phyloP scores from a whole-genome alignment of 352 stramenopile genomes.

The Peronospora tabacina region DNA sequence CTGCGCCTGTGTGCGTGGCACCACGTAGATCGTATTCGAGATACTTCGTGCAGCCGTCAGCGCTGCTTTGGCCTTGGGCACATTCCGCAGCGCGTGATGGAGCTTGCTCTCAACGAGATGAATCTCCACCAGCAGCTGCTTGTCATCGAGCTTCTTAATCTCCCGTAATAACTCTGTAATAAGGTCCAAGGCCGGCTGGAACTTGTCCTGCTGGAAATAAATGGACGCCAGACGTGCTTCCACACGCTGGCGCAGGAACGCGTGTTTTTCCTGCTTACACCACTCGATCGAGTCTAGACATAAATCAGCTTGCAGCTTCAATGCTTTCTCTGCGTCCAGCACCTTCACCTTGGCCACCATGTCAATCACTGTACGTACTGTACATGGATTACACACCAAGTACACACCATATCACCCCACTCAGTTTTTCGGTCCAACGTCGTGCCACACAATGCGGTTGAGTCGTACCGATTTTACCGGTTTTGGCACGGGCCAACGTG shows the following conservation, averaged over 20 bases:
- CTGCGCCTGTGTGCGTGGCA: constrained; percentile 90
- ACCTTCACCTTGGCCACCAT: constrained; percentile 91
- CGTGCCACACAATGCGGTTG: background rate
- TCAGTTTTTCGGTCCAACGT: background rate
- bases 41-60: constrained; percentile 95
- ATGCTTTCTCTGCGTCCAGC: constrained; percentile 83
- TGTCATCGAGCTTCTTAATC: constrained; percentile 99
- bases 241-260: constrained; percentile 97
- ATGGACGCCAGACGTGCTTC: constrained; percentile 92
- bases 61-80: constrained; percentile 94
- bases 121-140: constrained; percentile 98
- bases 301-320: constrained; percentile 92
- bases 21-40: constrained; percentile 97
- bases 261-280: constrained; percentile 91
- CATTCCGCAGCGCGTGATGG: constrained; percentile 95
- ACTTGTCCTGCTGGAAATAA: constrained; percentile 88
- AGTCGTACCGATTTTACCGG: constrained; percentile 91
- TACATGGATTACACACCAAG: background rate
- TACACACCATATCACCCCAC: background rate
- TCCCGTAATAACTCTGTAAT: constrained; percentile 92
- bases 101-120: constrained; percentile 97
- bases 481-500: constrained; percentile 95
- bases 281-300: constrained; percentile 94
- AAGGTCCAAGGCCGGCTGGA: constrained; percentile 89
- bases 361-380: constrained; percentile 96